Evolutionary conservation across 2,329 filamentous ascomycete species (phyloP).

Genomic region (Fusarium sp.): DNA sequence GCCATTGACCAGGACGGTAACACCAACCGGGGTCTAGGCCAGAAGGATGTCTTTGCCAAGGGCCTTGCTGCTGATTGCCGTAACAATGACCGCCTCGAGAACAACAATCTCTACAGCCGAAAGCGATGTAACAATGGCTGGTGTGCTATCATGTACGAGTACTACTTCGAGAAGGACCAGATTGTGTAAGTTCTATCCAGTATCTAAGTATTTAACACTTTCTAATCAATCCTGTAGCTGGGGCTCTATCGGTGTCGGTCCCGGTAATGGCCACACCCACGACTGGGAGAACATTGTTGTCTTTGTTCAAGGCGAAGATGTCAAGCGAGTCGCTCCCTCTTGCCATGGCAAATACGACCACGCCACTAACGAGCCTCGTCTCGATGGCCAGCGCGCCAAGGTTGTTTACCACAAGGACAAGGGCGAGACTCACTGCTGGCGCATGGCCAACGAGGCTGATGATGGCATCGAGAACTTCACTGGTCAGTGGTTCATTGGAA

Average conservation of each 20-base stretch:
- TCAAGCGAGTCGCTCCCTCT: slow-evolving; percentile 30
- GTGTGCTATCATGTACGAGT: slow-evolving; percentile 52
- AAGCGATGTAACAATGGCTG: slow-evolving; percentile 52
- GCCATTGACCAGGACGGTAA: slow-evolving; percentile 57
- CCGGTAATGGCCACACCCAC: slow-evolving; percentile 23
- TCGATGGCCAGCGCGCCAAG: slow-evolving; percentile 50
- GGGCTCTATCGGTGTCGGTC: slow-evolving; percentile 9
- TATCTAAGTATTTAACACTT: fast-evolving
- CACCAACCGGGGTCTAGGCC: slow-evolving; percentile 41
- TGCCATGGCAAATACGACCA: slow-evolving; percentile 24
- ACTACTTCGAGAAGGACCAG: slow-evolving; percentile 33
- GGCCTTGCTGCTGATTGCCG: slow-evolving; percentile 44
- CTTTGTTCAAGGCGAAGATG: slow-evolving; percentile 28
- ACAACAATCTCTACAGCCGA: slow-evolving; percentile 51
- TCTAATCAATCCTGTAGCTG: neutral
- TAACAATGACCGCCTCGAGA: slow-evolving; percentile 44
- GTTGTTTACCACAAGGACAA: slow-evolving; percentile 57
- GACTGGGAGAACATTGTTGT: slow-evolving; percentile 37
- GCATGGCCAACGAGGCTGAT: slow-evolving; percentile 48
- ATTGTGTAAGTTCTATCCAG: neutral
- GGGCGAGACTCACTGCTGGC: slow-evolving; percentile 53
- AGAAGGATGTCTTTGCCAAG: slow-evolving; percentile 18
- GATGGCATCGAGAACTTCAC: slow-evolving; percentile 52
- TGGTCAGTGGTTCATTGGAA: slow-evolving; percentile 52
- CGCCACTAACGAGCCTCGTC: slow-evolving; percentile 13